phyloP scores from a whole-genome alignment of 768 basidiomycete genomes.

The Russula sp. region DNA sequence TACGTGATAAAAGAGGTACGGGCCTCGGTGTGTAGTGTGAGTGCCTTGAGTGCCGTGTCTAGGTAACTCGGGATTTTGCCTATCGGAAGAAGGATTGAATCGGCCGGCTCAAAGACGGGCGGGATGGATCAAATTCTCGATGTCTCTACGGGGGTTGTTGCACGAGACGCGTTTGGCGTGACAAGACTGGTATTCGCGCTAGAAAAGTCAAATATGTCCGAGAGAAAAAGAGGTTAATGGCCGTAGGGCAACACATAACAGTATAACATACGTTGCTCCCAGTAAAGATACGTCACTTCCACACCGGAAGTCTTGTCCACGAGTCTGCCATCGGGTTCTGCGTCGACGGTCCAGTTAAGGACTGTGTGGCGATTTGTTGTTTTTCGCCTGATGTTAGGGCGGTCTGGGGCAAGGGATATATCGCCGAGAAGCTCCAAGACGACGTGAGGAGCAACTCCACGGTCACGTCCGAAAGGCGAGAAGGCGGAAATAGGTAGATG shows the following conservation, averaged over 20 bases:
- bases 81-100: slow-evolving; percentile 34
- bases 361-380: neutral
- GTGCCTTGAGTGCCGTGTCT: slow-evolving; percentile 35
- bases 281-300: slow-evolving; percentile 23
- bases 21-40: slow-evolving; percentile 45
- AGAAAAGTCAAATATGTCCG: neutral
- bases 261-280: slow-evolving; percentile 20
- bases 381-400: neutral
- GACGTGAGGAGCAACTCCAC: slow-evolving; percentile 5
- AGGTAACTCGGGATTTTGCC: slow-evolving; percentile 39
- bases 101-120: neutral
- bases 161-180: neutral
- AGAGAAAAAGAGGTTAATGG: neutral
- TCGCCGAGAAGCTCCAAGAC: slow-evolving; percentile 15
- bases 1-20: slow-evolving; percentile 49
- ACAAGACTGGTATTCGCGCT: neutral
- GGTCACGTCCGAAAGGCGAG: slow-evolving; percentile 10
- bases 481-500: slow-evolving; percentile 21
- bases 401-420: slow-evolving; percentile 10
- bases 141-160: neutral
- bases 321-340: slow-evolving; percentile 18
- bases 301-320: slow-evolving; percentile 9
- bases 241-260: neutral
- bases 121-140: slow-evolving; percentile 18
- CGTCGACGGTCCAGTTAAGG: slow-evolving; percentile 17